Evolutionary conservation across 2,329 filamentous ascomycete genomes (phyloP), one percentile per base, ranked within the genome.

Genomic region (Botrytis medusae): DNA sequence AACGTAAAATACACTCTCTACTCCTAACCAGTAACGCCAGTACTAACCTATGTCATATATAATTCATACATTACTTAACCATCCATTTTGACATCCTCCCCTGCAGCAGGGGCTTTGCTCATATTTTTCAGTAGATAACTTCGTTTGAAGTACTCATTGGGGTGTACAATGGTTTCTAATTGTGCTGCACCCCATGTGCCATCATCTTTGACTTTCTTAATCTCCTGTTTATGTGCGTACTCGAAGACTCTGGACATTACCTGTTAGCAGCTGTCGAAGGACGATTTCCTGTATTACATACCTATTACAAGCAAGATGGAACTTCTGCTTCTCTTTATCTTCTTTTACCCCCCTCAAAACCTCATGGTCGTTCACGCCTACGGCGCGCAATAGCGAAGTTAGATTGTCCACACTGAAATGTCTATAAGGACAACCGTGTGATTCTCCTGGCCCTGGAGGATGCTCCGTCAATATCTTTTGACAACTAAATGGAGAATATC

Each of bases 111-210:
- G 18, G 74, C 76, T 70, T 78, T 81, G 10, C 77, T 90, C 40
- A 97, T 82, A 81, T 96, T 93, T 85, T 94, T 97, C 75, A 99
- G 84, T 78, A 97, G 80, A 82, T 94, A 98, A 81, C 94, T 97
- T 72, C 95, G 88, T 86, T 97, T 98, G 83, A 98, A 99, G 83
- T 98, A 99, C 77, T 95, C 95, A 82, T 99, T 99, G 18, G 96
- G 96, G 83, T 99, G 96, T 34, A 97, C 91, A 80, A 99, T 97
- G 0, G 95, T 98, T 83, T 98, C 95, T 60, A 97, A 86, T 81
- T 97, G 93, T 25, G 90, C 89, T 10, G 91, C 84, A 20, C 87
- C 90, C 90, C 92, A 92, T 69, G 90, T 85, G 9, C 89, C 87
- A 68, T 94, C 90, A 60, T 95, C 92, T 82, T 91, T 93, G 75